A percentile compares a stretch with the other conserved stretches of the same genome.
These are phyloP conservation scores for Macrolepiota dolichaula DNA, from an alignment of 768 basidiomycete genomes.

Conservation along the genomic window DNA sequence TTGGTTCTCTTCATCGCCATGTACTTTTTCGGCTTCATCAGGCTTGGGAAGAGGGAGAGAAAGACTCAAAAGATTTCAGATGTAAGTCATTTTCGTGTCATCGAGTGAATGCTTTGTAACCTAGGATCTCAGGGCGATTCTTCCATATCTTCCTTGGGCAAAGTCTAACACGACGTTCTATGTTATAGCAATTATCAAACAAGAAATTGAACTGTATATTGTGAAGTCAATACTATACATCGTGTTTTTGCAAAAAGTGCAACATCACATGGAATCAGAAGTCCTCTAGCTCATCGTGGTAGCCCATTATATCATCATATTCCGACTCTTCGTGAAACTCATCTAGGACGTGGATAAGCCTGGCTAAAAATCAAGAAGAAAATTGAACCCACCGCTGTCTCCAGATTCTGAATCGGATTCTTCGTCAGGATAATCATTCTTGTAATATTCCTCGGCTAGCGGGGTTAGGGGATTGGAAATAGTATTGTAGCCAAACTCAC, in stretches of 20 bases:
- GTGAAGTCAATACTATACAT: constrained; percentile 6
- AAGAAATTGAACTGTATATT: constrained; percentile 5
- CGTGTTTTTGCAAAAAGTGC: not conserved
- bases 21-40: constrained; percentile 37
- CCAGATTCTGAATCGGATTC: constrained; percentile 45
- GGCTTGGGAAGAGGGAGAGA: constrained; percentile 18
- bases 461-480: constrained; percentile 5
- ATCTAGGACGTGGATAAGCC: constrained; percentile 32
- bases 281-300: constrained; percentile 26
- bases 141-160: not conserved
- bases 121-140: not conserved
- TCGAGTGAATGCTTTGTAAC: not conserved
- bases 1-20: constrained; percentile 35
- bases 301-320: constrained; percentile 35
- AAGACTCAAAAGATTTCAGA: not conserved
- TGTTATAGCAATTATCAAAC: not conserved
- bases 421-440: constrained; percentile 83
- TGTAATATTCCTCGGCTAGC: constrained; percentile 79
- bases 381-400: constrained; percentile 30
- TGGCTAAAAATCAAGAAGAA: constrained; percentile 2
- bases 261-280: not conserved
- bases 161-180: not conserved
- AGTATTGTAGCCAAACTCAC: constrained; percentile 30
- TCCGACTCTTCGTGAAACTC: constrained; percentile 57
- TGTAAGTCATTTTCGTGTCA: not conserved